Percentiles rank a stretch among this genome's conserved stretches.
Conservation (phyloP, 352 stramenopile species). For the Phytophthora hibernalis region DNA sequence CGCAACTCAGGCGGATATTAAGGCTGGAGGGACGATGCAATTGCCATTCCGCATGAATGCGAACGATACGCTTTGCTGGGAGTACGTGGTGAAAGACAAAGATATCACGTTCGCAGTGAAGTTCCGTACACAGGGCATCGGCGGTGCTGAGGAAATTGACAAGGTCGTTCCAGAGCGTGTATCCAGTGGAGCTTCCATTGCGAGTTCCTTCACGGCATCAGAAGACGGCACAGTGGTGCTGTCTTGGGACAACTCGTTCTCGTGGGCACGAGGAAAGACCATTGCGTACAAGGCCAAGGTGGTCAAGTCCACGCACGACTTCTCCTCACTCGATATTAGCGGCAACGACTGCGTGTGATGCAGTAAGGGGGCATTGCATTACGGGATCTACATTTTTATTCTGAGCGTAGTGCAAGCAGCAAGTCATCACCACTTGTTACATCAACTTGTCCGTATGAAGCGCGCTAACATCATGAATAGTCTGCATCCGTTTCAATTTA, state of each 20-base stretch:
- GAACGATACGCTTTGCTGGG: conserved; percentile 83
- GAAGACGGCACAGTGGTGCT: conserved; percentile 77
- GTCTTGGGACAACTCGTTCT: conserved; percentile 78
- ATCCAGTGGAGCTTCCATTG: conserved; percentile 43
- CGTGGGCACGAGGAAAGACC: conserved; percentile 71
- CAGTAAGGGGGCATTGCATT: background rate
- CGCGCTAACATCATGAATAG: background rate
- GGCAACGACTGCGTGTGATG: conserved; percentile 71
- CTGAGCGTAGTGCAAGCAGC: background rate
- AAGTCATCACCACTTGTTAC: background rate
- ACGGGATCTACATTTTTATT: background rate
- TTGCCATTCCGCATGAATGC: conserved; percentile 73
- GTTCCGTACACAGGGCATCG: conserved; percentile 74
- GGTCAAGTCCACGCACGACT: conserved; percentile 80
- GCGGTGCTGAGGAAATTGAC: conserved; percentile 65
- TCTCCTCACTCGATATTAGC: conserved; percentile 77
- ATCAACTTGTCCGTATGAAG: background rate
- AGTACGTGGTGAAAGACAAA: conserved; percentile 68
- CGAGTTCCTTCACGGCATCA: conserved; percentile 66
- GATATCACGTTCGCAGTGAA: conserved; percentile 79
- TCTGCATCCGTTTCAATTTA: background rate
- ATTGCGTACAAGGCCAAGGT: conserved; percentile 84
- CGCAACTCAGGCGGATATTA: conserved; percentile 71
- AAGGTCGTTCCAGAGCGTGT: conserved; percentile 57
- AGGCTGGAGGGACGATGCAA: conserved; percentile 61